A percentile compares a stretch with the other conserved stretches of the same genome.
Evolutionary conservation across 2,329 filamentous ascomycete species (phyloP).

Genomic region (Raffaelea deltoideospora): DNA sequence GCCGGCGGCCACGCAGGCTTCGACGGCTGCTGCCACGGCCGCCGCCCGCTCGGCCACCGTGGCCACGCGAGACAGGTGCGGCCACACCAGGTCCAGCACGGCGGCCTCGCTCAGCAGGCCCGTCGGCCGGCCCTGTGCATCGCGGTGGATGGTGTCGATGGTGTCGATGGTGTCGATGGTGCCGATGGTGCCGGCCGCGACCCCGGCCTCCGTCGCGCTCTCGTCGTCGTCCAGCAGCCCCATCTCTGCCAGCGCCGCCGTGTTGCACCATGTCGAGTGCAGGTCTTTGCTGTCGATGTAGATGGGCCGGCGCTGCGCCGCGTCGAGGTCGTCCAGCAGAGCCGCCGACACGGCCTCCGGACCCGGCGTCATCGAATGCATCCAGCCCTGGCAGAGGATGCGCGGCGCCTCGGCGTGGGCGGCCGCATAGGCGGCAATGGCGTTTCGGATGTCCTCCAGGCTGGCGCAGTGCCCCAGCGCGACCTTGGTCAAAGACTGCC

Average conservation of each 20-base stretch:
- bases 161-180: constrained; percentile 23
- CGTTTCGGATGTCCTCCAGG: constrained; percentile 30
- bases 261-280: constrained; percentile 41
- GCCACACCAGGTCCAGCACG: constrained; percentile 38
- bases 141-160: constrained; percentile 36
- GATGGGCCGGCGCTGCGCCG: constrained; percentile 24
- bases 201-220: constrained; percentile 10
- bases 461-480: constrained; percentile 28
- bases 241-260: constrained; percentile 33
- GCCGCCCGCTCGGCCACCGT: constrained; percentile 30
- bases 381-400: constrained; percentile 38
- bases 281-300: constrained; percentile 42
- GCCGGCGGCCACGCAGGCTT: constrained; percentile 31
- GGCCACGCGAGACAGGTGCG: constrained; percentile 31
- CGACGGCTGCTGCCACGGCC: constrained; percentile 29
- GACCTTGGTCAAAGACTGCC: constrained; percentile 36
- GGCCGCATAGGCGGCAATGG: constrained; percentile 28
- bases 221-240: constrained; percentile 20
- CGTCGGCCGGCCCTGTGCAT: constrained; percentile 27
- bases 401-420: constrained; percentile 27
- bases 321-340: constrained; percentile 35
- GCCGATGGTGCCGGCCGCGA: no score
- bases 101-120: constrained; percentile 39
- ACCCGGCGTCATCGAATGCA: constrained; percentile 39
- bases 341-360: constrained; percentile 30